Base-by-base conservation (phyloP, 345 rosid genomes). In the Eucalyptus pauciflora region DNA sequence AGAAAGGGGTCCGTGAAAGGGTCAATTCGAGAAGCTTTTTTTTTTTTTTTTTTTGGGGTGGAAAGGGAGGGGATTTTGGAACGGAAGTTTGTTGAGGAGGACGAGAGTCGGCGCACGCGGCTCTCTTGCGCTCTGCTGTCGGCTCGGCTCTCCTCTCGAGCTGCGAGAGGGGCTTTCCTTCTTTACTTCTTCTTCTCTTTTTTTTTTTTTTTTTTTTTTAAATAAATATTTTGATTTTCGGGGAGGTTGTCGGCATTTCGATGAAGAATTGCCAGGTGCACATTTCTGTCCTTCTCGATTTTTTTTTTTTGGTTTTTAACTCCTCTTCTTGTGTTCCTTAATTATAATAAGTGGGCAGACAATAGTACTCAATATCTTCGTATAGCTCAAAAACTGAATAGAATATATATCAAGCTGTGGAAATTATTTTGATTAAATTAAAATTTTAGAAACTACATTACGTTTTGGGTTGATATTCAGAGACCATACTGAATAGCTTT, bases 311-410 rank as follows among this genome's bases (percentile, higher is more conserved):
- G 5, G 13, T 56, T 56, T 2, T 56, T 52, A 3, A 1, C 58
- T 52, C 58, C 4, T 52, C 24, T 52, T 52, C 56, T 52, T 1
- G 58, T 52, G 58, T 52, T 4, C 10, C 58, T 52, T 52, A 18
- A 7, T 52, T 52, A 52, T 52, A 52, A 52, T 52, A 7, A 52
- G 58, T 52, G 58, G 24, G 3, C 0, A 0, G 1, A 18, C 2
- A 52, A 52, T 18, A 27, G 1, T 60, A 0, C 0, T 27, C 0
- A 12, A 60, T 0, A 3, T 60, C 3, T 60, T 27, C 0, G 0
- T 27, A 7, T 0, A 12, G 0, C 27, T 60, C 7, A 5, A 2
- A 6, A 5, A 60, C 0, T 13, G 1, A 60, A 29, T 62, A 27
- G 0, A 62, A 27, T 29, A 4, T 6, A 8, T 24, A 56, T 52